Base-by-base conservation (phyloP, 2,329 filamentous ascomycete genomes). In the Aspergillus ochraceus region DNA sequence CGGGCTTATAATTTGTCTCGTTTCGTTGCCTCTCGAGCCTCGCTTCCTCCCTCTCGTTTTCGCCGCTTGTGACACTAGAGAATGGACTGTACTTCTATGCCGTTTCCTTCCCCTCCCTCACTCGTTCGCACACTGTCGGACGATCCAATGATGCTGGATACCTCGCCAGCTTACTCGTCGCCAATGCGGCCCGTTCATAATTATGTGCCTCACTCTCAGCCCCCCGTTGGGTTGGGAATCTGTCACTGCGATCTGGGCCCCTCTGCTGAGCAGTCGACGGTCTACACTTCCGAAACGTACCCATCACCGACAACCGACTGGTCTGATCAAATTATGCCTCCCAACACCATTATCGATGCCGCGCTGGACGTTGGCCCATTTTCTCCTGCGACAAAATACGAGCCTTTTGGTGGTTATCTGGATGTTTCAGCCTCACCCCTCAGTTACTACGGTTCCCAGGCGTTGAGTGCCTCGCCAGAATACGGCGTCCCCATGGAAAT, bases 201-300 rank as follows among this genome's bases (percentile, higher is more conserved):
- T 55, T 65, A 68, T 54, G 47, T 61, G 52, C 30, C 58, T 49
- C 54, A 59, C 42, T 59, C 67, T 22, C 63, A 67, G 39, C 57
- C 61, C 29, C 22, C 61, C 3, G 52, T 66, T 29, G 73, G 74
- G 10, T 58, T 77, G 26, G 76, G 74, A 2, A 74, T 77, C 24
- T 67, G 70, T 11, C 60, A 67, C 49, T 68, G 68, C 55, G 66
- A 63, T 8, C 61, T 68, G n/a, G 69, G 69, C n/a, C 52, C 65
- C 26, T 46, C 61, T 2, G 63, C 64, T 24, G 58, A 63, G n/a
- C 67, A 69, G n/a, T 32, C 68, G 29, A 62, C 62, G 19, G 58
- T 64, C 12, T 70, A 62, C 42, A 42, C 66, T 14, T 55, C 66
- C 24, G 59, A 67, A 20, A 39, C 66, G 20, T 68, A 69, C 29